phyloP scores from a whole-genome alignment of 2,329 filamentous ascomycete species.

The Zymoseptoria tritici region DNA sequence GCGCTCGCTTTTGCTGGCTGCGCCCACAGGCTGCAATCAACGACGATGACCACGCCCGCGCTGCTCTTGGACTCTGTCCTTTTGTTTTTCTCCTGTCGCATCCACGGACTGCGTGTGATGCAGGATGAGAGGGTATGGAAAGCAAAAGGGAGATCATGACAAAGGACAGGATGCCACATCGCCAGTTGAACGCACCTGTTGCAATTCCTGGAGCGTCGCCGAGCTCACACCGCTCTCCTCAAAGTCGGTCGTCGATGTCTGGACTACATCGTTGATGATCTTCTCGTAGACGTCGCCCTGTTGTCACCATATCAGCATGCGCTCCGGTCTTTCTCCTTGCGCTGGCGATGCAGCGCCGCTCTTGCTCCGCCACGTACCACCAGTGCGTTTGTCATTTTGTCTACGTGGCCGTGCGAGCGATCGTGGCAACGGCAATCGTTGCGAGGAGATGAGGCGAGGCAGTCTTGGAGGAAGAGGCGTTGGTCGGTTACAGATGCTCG shows the following conservation, averaged over 20 bases:
- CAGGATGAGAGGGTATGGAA: neutral
- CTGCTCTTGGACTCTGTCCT: neutral
- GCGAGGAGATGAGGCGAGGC: neutral
- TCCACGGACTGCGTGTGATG: neutral
- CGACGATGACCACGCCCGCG: constrained; percentile 2
- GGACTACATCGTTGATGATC: constrained; percentile 68
- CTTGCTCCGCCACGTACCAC: constrained; percentile 16
- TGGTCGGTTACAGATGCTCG: neutral
- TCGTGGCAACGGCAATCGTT: constrained; percentile 1
- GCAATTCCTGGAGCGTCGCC: constrained; percentile 76
- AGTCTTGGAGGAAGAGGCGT: neutral
- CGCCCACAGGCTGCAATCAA: constrained; percentile 4
- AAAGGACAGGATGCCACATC: neutral
- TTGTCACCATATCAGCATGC: constrained; percentile 10
- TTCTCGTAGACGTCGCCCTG: constrained; percentile 77
- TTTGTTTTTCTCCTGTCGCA: neutral
- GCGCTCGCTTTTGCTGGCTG: constrained; percentile 13
- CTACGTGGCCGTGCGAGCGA: neutral
- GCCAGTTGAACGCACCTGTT: constrained; percentile 56
- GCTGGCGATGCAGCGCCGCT: neutral
- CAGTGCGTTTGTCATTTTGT: constrained; percentile 23
- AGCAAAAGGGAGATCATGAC: neutral
- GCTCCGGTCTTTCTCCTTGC: neutral
- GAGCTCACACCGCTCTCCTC: constrained; percentile 93
- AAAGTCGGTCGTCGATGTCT: constrained; percentile 77